Percentiles rank a stretch among this genome's conserved stretches.
Conservation (phyloP, 257 asterid species). For the Knoxia roxburghii region DNA sequence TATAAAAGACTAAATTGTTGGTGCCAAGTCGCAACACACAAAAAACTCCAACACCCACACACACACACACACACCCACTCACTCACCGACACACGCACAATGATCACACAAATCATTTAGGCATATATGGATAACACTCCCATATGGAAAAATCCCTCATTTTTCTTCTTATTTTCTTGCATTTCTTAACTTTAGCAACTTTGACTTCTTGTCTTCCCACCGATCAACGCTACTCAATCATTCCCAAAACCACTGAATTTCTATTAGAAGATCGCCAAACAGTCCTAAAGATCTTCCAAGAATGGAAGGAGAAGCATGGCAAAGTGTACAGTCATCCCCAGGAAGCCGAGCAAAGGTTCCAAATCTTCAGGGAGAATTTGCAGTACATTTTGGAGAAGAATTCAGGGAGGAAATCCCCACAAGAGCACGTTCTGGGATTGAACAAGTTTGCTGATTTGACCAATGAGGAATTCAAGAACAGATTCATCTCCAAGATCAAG, state of each 20-base stretch:
- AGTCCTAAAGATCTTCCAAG: slow-evolving; percentile 22
- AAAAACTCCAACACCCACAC: too few relatives aligned
- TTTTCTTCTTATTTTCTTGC: neutral
- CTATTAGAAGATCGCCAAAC: slow-evolving; percentile 14
- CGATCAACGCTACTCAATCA: slow-evolving; percentile 9
- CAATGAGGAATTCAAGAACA: slow-evolving; percentile 31
- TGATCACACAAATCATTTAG: too few relatives aligned
- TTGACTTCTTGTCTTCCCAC: slow-evolving; percentile 2
- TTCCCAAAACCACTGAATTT: slow-evolving; percentile 1
- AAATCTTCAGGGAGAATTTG: slow-evolving; percentile 22
- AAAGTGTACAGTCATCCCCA: slow-evolving; percentile 21
- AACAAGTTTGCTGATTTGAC: slow-evolving; percentile 35
- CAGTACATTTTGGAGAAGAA: slow-evolving; percentile 26
- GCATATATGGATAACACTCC: too few relatives aligned
- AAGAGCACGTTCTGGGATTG: slow-evolving; percentile 21
- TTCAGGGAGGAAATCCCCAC: slow-evolving; percentile 10
- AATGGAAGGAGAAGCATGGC: slow-evolving; percentile 29
- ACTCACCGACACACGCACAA: too few relatives aligned
- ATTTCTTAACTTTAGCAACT: neutral
- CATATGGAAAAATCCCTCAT: too few relatives aligned
- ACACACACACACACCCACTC: too few relatives aligned
- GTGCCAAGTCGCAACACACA: too few relatives aligned
- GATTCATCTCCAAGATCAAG: slow-evolving; percentile 12
- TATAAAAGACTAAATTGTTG: too few relatives aligned
- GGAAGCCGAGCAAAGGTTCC: slow-evolving; percentile 28